phyloP scores from a whole-genome alignment of 108 stramenopile species.

The Cyclotella distinguenda region DNA sequence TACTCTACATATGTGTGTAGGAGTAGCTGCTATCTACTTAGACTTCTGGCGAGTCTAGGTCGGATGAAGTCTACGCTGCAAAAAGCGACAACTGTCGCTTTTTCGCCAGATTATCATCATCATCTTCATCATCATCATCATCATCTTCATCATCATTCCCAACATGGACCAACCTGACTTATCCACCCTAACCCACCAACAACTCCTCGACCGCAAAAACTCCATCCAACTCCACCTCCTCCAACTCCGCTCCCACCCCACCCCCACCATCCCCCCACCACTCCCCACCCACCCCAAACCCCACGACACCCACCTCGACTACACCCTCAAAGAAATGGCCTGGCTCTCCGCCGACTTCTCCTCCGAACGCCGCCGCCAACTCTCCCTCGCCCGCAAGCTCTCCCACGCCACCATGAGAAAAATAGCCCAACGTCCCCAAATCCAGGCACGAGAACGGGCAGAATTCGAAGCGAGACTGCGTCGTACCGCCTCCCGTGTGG shows the following conservation, averaged over 20 bases:
- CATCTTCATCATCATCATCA: background rate
- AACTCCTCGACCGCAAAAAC: conserved; percentile 26
- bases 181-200: background rate
- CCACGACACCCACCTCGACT: conserved; percentile 78
- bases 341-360: conserved; percentile 80
- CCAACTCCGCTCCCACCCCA: background rate
- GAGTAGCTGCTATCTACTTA: too few relatives aligned
- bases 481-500: conserved; percentile 48
- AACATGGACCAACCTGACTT: background rate
- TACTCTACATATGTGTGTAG: too few relatives aligned
- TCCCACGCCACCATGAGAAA: conserved; percentile 50
- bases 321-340: conserved; percentile 69
- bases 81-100: background rate
- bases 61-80: background rate
- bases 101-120: background rate
- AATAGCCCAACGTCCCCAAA: conserved; percentile 46
- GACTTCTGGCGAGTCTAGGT: too few relatives aligned
- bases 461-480: conserved; percentile 58
- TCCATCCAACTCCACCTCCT: conserved; percentile 17
- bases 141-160: background rate
- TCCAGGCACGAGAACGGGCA: conserved; percentile 46
- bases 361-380: conserved; percentile 80
- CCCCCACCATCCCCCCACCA: background rate
- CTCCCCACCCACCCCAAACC: conserved; percentile 34
- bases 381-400: conserved; percentile 55